Evolutionary conservation across 2,329 filamentous ascomycete genomes (phyloP), one percentile per base, ranked within the genome.

Genomic region (Pestalotiopsis sp.): DNA sequence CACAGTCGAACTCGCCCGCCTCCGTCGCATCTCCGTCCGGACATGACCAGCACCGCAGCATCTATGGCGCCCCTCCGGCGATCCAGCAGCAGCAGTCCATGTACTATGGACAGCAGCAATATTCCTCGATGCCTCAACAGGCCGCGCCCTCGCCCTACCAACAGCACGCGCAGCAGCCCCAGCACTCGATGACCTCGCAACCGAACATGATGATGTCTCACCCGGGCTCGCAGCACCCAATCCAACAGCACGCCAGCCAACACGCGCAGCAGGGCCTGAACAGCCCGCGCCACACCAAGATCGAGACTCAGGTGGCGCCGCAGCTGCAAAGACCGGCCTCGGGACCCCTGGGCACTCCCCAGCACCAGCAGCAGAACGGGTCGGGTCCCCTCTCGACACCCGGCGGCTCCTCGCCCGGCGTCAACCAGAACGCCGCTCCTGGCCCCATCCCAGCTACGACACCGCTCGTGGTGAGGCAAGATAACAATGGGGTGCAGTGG

Each of bases 401-500:
- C 68, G 83, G 81, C 74, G 80, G 79, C 72, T 83, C 83, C 17
- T 75, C 83, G 36, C 81, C 80, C 4, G 91, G 89, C 25, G 88
- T 94, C 39, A 97, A 96, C 78, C 91, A 94, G 12, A 97, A 95
- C 76, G 94, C 95, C 45, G 96, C 96, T 1, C 96, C 96, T 6
- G 96, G 96, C 2, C 96, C 96, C 0, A 99, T 99, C 75, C 96
- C 96, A 13, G 96, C 96, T 0, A 99, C 96, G 2, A 98, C 96
- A 0, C 96, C 96, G 0, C 85, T 98, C 9, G 95, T 98, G 9
- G 95, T 98, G 27, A 87, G 95, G 73, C 95, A 98, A 81, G 96
- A 98, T 76, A 92, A 93, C 77, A 98, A 97, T 73, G 96, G 96
- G 9, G 95, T 98, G 6, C 96, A 98, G 80, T 98, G 96, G 96